phyloP scores from a whole-genome alignment of 1,139 yeast genomes.

The Pichia sp. region DNA sequence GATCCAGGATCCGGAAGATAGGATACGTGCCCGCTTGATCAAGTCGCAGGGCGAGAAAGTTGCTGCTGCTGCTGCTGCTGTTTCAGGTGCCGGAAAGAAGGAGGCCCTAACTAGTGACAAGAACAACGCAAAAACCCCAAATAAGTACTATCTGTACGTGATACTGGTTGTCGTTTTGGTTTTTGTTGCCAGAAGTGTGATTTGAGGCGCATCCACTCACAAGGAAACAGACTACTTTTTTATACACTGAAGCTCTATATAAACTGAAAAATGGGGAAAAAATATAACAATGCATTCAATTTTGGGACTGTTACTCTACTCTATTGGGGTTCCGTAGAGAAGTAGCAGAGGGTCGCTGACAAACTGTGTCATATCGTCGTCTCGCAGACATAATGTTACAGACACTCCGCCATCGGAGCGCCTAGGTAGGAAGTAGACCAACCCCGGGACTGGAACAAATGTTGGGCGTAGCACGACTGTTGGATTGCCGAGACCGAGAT shows the following conservation, averaged over 20 bases:
- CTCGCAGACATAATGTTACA: neutral
- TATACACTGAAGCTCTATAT: neutral
- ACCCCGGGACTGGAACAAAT: neutral
- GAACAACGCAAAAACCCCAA: neutral
- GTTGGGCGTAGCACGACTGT: neutral
- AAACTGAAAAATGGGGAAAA: neutral
- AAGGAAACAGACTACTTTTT: neutral
- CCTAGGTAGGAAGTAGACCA: neutral
- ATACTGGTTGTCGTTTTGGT: constrained; percentile 5
- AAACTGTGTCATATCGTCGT: neutral
- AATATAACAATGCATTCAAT: neutral
- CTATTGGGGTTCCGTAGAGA: neutral
- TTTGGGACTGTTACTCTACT: neutral
- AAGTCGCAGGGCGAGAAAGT: neutral
- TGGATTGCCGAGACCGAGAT: constrained; percentile 1
- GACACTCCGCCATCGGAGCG: neutral
- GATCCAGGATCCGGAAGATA: constrained; percentile 45
- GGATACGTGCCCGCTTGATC: constrained; percentile 36
- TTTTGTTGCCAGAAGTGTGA: constrained; percentile 1
- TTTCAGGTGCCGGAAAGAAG: neutral
- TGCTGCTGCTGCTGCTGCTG: neutral
- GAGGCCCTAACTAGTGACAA: neutral
- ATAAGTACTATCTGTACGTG: neutral
- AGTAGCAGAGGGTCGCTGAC: neutral
- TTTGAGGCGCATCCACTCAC: neutral